Conservation (phyloP, 768 basidiomycete genomes). For the Lenzites betulinus region DNA sequence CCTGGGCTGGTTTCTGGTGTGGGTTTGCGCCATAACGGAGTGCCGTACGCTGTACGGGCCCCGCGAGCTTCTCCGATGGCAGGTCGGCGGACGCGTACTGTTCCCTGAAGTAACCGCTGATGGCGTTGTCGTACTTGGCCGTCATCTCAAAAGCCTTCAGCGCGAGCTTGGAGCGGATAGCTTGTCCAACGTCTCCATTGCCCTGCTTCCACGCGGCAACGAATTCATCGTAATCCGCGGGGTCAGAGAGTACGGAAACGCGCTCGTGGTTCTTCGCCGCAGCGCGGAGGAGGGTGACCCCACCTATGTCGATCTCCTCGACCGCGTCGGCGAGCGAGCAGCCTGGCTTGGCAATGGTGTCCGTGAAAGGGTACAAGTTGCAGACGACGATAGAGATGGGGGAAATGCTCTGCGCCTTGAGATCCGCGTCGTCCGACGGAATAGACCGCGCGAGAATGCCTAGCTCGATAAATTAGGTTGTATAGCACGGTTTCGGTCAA, state of each 20-base stretch:
- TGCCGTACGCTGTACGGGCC: conserved; percentile 77
- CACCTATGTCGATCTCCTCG: conserved; percentile 98
- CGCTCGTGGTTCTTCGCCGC: conserved; percentile 98
- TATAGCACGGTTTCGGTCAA: too few relatives aligned
- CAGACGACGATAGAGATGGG: conserved; percentile 97
- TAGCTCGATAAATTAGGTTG: conserved; percentile 32
- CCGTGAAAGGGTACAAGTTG: conserved; percentile 97
- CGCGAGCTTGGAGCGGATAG: conserved; percentile 76
- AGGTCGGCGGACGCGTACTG: conserved; percentile 89
- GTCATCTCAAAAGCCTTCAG: conserved; percentile 98
- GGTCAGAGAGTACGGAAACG: conserved; percentile 87
- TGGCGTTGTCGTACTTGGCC: conserved; percentile 91
- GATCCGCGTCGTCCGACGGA: conserved; percentile 86
- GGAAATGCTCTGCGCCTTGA: conserved; percentile 79
- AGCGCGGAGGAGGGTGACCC: conserved; percentile 94
- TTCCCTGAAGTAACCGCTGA: conserved; percentile 94
- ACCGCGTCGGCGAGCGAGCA: conserved; percentile 92
- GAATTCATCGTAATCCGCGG: conserved; percentile 84
- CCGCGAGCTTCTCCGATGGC: conserved; percentile 59
- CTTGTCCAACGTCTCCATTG: conserved; percentile 72
- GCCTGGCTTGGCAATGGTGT: conserved; percentile 83
- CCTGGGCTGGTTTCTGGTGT: conserved; percentile 98
- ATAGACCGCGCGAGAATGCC: conserved; percentile 94
- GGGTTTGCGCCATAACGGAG: conserved; percentile 97
- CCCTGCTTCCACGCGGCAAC: conserved; percentile 74